Percentiles rank a stretch among this genome's conserved stretches.
Evolutionary conservation across 2,329 filamentous ascomycete species (phyloP).

Genomic region (Fusarium sp.): DNA sequence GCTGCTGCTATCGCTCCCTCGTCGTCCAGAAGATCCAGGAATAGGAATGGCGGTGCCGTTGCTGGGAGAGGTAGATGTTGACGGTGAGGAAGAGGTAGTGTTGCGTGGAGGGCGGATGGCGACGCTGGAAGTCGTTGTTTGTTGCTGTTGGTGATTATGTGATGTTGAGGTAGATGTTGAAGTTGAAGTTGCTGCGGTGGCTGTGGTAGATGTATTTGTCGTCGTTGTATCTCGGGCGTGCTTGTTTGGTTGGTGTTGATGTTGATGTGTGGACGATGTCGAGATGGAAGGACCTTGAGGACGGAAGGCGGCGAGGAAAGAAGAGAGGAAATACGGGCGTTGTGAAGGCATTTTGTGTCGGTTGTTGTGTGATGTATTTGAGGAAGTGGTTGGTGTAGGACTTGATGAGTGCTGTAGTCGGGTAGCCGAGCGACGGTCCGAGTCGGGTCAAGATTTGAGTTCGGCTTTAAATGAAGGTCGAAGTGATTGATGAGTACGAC

Average conservation of each 20-base stretch:
- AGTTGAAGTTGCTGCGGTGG: conserved; percentile 37
- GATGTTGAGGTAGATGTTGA: conserved; percentile 37
- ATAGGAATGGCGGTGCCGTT: conserved; percentile 55
- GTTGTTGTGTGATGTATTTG: background rate
- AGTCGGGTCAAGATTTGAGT: conserved; percentile 3
- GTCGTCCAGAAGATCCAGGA: conserved; percentile 57
- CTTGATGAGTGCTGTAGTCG: background rate
- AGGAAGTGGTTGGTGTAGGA: background rate
- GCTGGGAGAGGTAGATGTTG: conserved; percentile 27
- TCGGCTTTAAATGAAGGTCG: background rate
- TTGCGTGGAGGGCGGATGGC: conserved; percentile 48
- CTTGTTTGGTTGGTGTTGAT: conserved; percentile 51
- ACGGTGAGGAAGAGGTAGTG: conserved; percentile 30
- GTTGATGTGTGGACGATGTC: conserved; percentile 44
- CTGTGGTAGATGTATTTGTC: conserved; percentile 35
- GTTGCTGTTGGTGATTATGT: conserved; percentile 42
- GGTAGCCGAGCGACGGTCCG: conserved; percentile 28
- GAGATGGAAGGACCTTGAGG: conserved; percentile 54
- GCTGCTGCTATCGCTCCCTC: conserved; percentile 79
- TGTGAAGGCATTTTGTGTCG: conserved; percentile 60
- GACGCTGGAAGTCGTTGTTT: conserved; percentile 44
- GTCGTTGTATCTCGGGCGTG: conserved; percentile 49
- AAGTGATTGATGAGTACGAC: background rate
- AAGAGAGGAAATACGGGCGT: conserved; percentile 67
- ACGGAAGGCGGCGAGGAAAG: conserved; percentile 67